These are phyloP conservation scores for Cucurbita argyrosperma DNA, from an alignment of 306 rosid genomes.

Conservation along the genomic window DNA sequence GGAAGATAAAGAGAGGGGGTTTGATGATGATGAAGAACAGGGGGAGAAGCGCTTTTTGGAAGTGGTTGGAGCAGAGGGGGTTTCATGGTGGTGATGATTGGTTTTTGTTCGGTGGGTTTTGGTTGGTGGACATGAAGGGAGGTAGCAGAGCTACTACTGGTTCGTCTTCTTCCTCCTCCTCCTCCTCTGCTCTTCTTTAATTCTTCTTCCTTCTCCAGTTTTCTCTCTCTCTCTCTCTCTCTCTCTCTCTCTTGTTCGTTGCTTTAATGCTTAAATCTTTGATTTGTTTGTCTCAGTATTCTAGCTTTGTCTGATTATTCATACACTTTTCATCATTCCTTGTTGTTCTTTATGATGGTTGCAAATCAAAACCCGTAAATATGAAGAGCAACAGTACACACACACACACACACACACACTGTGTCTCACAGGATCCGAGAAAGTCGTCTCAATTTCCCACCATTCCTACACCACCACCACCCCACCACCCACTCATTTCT, in stretches of 20 bases:
- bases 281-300: constrained; percentile 26
- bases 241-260: neutral
- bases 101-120: constrained; percentile 60
- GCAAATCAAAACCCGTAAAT: constrained; percentile 41
- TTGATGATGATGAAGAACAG: constrained; percentile 27
- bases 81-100: constrained; percentile 51
- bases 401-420: constrained; percentile 22
- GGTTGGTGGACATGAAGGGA: constrained; percentile 40
- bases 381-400: constrained; percentile 31
- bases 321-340: constrained; percentile 96
- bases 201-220: neutral
- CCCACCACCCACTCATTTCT: neutral
- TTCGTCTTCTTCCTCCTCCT: neutral
- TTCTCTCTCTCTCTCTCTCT: neutral
- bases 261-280: neutral
- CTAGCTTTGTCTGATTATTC: constrained; percentile 70
- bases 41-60: constrained; percentile 54
- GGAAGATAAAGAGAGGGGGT: constrained; percentile 32
- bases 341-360: constrained; percentile 65
- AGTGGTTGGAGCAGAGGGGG: constrained; percentile 82
- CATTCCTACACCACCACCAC: constrained; percentile 13
- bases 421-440: constrained; percentile 91
- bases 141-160: neutral
- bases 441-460: constrained; percentile 71
- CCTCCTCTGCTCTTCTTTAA: neutral